A percentile compares a stretch with the other conserved stretches of the same genome.
Evolutionary conservation across 495 filamentous ascomycete species (phyloP).

Genomic region (Eremomyces bilateralis): DNA sequence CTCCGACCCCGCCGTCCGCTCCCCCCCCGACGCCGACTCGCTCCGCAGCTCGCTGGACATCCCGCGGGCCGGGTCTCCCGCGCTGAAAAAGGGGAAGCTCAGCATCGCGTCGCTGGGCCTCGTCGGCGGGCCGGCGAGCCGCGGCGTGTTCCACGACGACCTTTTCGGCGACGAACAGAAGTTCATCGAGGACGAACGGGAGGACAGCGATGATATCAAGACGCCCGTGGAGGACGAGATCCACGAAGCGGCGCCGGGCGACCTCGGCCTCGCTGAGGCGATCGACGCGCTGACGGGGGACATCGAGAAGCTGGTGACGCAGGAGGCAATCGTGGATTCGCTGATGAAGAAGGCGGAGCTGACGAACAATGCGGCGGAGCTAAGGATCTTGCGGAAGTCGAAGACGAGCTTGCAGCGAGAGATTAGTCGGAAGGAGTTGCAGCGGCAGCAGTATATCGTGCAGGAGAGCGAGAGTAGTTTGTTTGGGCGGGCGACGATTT

Average conservation of each 20-base stretch:
- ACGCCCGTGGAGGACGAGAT: conserved; percentile 50
- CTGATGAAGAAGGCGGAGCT: conserved; percentile 85
- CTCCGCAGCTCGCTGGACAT: conserved; percentile 35
- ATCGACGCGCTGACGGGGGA: conserved; percentile 66
- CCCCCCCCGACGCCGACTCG: conserved; percentile 25
- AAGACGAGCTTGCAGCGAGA: conserved; percentile 83
- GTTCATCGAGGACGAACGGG: conserved; percentile 66
- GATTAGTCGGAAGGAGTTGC: conserved; percentile 81
- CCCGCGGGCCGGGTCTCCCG: conserved; percentile 17
- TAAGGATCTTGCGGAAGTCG: conserved; percentile 83
- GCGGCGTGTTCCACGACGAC: conserved; percentile 78
- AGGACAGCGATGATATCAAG: conserved; percentile 34
- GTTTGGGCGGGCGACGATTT: conserved; percentile 72
- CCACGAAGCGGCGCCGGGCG: conserved; percentile 85
- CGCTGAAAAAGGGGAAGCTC: conserved; percentile 34
- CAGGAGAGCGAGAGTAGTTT: conserved; percentile 97
- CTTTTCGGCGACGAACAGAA: conserved; percentile 76
- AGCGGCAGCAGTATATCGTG: conserved; percentile 88
- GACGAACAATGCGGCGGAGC: conserved; percentile 84
- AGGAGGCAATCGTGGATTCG: conserved; percentile 81
- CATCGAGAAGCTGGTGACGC: conserved; percentile 70
- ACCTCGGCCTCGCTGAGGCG: conserved; percentile 82
- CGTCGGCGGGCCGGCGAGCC: conserved; percentile 55
- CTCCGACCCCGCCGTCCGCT: conserved; percentile 23
- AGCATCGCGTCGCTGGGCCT: conserved; percentile 82